Percentiles rank a stretch among this genome's conserved stretches.
phyloP scores from a whole-genome alignment of 352 stramenopile genomes.

The Thalassiosira livingstoniorum region DNA sequence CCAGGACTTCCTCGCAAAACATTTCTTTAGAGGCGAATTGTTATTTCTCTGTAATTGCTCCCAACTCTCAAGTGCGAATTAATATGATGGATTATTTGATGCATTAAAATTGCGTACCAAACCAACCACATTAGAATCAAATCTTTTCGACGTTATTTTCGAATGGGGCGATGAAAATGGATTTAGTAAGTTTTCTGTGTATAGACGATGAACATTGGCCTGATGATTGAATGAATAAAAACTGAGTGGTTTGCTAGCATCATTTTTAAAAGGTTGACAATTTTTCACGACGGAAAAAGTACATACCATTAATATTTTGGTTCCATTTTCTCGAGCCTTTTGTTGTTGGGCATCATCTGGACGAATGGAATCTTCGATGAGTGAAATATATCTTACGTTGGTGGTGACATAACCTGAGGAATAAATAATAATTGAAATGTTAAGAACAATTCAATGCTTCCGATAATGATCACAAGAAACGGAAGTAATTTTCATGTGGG shows the following conservation, averaged over 20 bases:
- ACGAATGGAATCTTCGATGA: conserved; percentile 42
- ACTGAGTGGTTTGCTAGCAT: neutral
- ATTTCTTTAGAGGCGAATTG: too few species aligned
- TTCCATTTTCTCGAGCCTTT: conserved; percentile 43
- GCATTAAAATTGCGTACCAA: conserved; percentile 38
- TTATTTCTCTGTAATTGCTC: too few species aligned
- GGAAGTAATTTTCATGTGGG: too few species aligned
- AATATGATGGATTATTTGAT: neutral
- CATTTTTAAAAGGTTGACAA: neutral
- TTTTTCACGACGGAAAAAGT: neutral
- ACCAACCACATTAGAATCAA: conserved; percentile 29
- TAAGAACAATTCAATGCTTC: neutral
- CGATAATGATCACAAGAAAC: neutral
- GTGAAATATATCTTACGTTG: conserved; percentile 46
- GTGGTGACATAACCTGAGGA: conserved; percentile 50
- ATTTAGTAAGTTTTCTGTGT: conserved; percentile 52
- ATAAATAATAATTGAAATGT: neutral
- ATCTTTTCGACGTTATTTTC: conserved; percentile 52
- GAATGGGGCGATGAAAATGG: conserved; percentile 39
- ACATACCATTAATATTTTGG: conserved; percentile 52
- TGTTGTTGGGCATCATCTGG: conserved; percentile 31
- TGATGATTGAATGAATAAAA: neutral
- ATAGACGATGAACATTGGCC: conserved; percentile 30
- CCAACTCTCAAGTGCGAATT: too few species aligned
- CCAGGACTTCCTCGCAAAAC: too few species aligned